phyloP scores from a whole-genome alignment of 2,329 filamentous ascomycete species.

The Colletotrichum costaricense region DNA sequence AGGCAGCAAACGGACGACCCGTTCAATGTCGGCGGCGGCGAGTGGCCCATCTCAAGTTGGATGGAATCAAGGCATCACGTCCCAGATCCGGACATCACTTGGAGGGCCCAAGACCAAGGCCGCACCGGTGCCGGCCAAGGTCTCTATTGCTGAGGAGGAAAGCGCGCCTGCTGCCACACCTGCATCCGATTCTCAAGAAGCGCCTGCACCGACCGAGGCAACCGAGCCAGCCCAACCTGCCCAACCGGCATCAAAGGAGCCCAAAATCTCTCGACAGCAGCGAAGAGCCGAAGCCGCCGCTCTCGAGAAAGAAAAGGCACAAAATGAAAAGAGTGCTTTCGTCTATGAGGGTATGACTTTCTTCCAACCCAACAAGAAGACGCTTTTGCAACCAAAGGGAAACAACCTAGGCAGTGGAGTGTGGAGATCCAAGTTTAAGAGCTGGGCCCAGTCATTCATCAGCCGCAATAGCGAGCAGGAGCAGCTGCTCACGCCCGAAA shows the following conservation, averaged over 20 bases:
- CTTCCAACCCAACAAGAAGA: slow-evolving; percentile 23
- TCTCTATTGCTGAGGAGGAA: not conserved
- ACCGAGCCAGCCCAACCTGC: not conserved
- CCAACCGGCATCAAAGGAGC: not conserved
- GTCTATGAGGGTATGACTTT: slow-evolving; percentile 18
- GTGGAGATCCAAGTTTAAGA: slow-evolving; percentile 49
- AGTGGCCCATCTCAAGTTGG: slow-evolving; percentile 10
- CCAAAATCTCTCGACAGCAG: slow-evolving; percentile 10
- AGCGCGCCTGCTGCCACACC: not conserved
- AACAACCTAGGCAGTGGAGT: slow-evolving; percentile 19
- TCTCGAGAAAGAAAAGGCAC: slow-evolving; percentile 16
- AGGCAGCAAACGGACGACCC: slow-evolving; percentile 13
- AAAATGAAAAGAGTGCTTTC: slow-evolving; percentile 9
- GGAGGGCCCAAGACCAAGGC: slow-evolving; percentile 3
- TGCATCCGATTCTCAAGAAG: not conserved
- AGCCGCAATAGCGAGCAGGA: slow-evolving; percentile 27
- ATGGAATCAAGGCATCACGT: slow-evolving; percentile 34
- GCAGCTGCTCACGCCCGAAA: slow-evolving; percentile 23
- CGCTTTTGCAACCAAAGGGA: slow-evolving; percentile 23
- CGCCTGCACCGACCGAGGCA: not conserved
- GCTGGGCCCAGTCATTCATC: slow-evolving; percentile 47
- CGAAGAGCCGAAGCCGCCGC: not conserved
- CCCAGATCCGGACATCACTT: slow-evolving; percentile 31
- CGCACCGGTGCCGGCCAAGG: not conserved
- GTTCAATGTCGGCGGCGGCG: slow-evolving; percentile 11